Conservation (phyloP, 257 asterid species). For the Solanum lignicaule region DNA sequence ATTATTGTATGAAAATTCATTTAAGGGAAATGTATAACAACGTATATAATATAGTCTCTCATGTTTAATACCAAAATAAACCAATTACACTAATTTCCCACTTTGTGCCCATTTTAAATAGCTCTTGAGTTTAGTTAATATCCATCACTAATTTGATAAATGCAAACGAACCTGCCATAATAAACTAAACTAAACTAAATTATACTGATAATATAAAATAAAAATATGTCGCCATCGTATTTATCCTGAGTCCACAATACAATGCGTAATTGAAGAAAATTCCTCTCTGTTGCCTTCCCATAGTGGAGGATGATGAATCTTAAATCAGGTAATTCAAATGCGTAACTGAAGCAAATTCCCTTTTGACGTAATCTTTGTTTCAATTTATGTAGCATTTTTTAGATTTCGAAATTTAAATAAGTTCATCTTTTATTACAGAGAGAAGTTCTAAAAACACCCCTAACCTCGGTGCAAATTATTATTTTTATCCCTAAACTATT, state of each 20-base stretch:
- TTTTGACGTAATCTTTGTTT: too few relatives aligned
- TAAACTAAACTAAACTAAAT: too few relatives aligned
- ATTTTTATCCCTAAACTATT: accelerated
- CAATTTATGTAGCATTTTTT: accelerated
- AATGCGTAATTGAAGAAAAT: background rate
- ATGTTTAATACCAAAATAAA: background rate
- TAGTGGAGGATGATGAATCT: background rate
- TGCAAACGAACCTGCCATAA: background rate
- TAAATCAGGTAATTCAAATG: background rate
- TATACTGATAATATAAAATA: background rate
- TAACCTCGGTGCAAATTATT: too few relatives aligned
- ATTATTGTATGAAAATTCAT: background rate
- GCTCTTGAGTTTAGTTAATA: background rate
- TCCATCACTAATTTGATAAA: background rate
- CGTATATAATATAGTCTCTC: background rate
- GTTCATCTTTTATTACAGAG: too few relatives aligned
- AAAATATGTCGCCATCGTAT: background rate
- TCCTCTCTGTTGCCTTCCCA: background rate
- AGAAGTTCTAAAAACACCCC: too few relatives aligned
- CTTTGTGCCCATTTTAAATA: background rate
- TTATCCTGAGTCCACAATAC: background rate
- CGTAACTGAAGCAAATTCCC: background rate
- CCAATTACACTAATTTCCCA: background rate
- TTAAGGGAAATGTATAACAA: background rate
- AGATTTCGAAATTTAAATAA: accelerated